A percentile compares a stretch with the other conserved stretches of the same genome.
Conservation (phyloP, 2,329 filamentous ascomycete species). For the Mycosphaerella arachidis region DNA sequence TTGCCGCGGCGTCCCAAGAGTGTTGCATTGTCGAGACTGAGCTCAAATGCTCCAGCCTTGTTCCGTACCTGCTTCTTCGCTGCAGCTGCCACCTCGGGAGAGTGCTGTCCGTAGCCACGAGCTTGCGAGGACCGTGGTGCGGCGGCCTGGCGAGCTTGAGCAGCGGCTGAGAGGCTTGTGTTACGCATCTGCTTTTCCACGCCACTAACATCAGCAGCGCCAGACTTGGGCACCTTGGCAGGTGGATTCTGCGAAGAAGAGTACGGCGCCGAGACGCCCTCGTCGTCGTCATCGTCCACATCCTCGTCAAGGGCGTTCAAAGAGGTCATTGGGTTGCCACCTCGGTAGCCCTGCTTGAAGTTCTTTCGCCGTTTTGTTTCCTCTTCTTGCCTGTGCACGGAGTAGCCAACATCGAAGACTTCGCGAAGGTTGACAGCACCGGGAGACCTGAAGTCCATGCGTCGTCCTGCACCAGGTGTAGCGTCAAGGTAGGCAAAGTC, state of each 20-base stretch:
- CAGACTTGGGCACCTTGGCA: conserved; percentile 62
- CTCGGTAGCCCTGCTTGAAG: conserved; percentile 64
- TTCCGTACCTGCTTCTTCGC: conserved; percentile 75
- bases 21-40: conserved; percentile 86
- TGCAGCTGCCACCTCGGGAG: conserved; percentile 74
- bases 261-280: conserved; percentile 54
- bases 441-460: conserved; percentile 90
- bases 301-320: conserved; percentile 63
- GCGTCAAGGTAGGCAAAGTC: conserved; percentile 53
- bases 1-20: conserved; percentile 68
- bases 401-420: conserved; percentile 97
- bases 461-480: conserved; percentile 53
- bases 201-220: conserved; percentile 59
- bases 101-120: conserved; percentile 84
- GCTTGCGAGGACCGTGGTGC: conserved; percentile 50
- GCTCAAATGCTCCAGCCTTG: conserved; percentile 75
- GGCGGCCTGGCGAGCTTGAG: conserved; percentile 54
- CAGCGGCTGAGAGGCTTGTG: conserved; percentile 67
- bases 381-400: conserved; percentile 93
- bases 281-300: conserved; percentile 62
- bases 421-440: conserved; percentile 93
- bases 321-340: conserved; percentile 58
- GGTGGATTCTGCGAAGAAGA: conserved; percentile 47
- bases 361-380: conserved; percentile 89
- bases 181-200: conserved; percentile 86